Base-by-base conservation (phyloP, 129 eudicot species). In the Ambrosia trifida region DNA sequence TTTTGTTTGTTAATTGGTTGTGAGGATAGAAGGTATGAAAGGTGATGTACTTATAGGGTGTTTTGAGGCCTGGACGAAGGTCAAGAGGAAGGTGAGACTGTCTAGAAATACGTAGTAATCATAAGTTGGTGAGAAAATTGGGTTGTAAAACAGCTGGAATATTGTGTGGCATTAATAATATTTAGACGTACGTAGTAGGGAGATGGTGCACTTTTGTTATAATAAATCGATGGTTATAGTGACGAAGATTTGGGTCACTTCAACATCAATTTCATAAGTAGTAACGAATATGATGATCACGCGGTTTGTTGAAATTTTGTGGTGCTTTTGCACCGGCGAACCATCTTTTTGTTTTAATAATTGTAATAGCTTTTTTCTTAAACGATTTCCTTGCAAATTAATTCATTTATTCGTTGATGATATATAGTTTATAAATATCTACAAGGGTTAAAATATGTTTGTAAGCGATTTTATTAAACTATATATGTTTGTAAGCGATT, bases 131-230 rank as follows among this genome's bases (percentile, higher is more conserved):
- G 76, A 77, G 41, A 63, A 51, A 56, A 63, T 64, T 44, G 56
- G 64, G 78, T 67, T 72, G 82, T 78, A 54, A 53, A 66, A 78
- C 68, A 78, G 78, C 82, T 78, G 82, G 70, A 58, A 56, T 66
- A 2, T 13, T 12, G 11, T 58, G 67, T 68, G 64, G 74, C 68
- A 24, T 24, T 24, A 76, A 76, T 62, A 31, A 45, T 54, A 38
- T 36, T 70, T 45, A 31, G 68, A 64, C 28, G 73, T 75, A 64
- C 28, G 73, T 75, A 57, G 74, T 45, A 68, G 69, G 69, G 2
- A 58, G 75, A 18, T 76, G 59, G 53, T 76, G 69, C 63, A 68
- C 41, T 67, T 76, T 67, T 45, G 74, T 57, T 76, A 53, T 28
- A 4, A 30, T 32, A 33, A 24, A 67, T 3, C 56, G 36, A 19